These are phyloP conservation scores for Gentiana dahurica DNA, from an alignment of 257 asterid species.

Conservation along the genomic window DNA sequence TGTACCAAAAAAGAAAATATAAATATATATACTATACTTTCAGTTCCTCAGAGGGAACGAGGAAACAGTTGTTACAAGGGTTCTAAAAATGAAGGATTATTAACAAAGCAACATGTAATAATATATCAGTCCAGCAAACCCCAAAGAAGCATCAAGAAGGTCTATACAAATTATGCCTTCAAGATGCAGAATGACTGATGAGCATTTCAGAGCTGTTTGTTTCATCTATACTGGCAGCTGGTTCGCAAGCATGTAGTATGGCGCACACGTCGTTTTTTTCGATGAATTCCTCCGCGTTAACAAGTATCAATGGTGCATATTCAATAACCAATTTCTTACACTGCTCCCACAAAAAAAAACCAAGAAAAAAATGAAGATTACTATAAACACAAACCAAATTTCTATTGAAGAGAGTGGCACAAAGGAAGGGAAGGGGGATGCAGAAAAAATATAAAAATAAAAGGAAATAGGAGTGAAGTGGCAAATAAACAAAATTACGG, in stretches of 20 bases:
- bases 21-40: no score
- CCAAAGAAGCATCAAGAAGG: not conserved
- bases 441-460: not conserved
- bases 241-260: constrained; percentile 56
- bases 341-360: constrained; percentile 27
- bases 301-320: constrained; percentile 65
- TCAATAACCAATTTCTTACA: constrained; percentile 84
- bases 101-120: no score
- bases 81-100: no score
- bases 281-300: constrained; percentile 71
- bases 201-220: constrained; percentile 14
- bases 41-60: no score
- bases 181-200: constrained; percentile 50
- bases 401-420: not conserved
- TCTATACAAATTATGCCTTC: constrained; percentile 6
- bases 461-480: not conserved
- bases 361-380: constrained; percentile 1
- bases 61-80: no score
- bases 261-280: constrained; percentile 58
- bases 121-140: no score
- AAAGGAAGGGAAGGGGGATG: not conserved
- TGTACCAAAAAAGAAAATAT: no score
- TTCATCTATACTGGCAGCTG: constrained; percentile 16
- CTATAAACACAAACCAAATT: not conserved
- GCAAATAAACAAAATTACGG: not conserved